Evolutionary conservation across 1,284 basidiomycete genomes (phyloP), one percentile per base, ranked within the genome.

Genomic region (Lignosus rhinocerotis): DNA sequence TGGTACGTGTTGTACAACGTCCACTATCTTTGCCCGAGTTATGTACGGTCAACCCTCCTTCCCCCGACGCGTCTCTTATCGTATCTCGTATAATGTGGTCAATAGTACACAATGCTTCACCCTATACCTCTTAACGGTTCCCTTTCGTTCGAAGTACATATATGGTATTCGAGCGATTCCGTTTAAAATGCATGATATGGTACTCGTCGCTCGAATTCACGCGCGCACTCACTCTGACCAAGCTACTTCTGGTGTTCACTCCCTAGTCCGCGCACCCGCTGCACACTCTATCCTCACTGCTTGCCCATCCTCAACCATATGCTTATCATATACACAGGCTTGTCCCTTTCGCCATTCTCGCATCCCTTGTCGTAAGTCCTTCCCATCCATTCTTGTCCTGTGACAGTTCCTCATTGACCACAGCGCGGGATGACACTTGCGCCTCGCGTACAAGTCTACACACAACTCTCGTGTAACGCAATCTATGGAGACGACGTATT

Each of bases 341-440:
- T 16, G 86, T 90, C 30, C 89, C 89, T 1, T 89, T 91, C 68
- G 87, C 83, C 4, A 72, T 92, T 41, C 73, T 80, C n/a, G 80
- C 84, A 17, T 80, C 88, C 3, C 64, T 91, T 32, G 82, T 82
- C 45, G 88, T 91, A 68, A 70, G 84, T 79, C 43, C 31, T 34
- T 41, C 17, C 21, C 43, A n/a, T 31, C 10, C 42, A 30, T 16
- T 25, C 55, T 42, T 34, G 19, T 33, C 31, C 32, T 32, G 41
- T 39, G 45, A 39, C 44, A 39, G 52, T 32, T 57, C 34, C 58
- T 60, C 46, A 45, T 38, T 39, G 16, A 58, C 45, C 51, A 34
- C 66, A 91, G 89, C 86, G 88, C 46, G 88, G 87, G 54, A 90
- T 92, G 86, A 91, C 89, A 7, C 72, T 89, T 44, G 88, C 88